Evolutionary conservation across 2,329 filamentous ascomycete genomes (phyloP), one percentile per base, ranked within the genome.

Genomic region (Sporothrix globosa): DNA sequence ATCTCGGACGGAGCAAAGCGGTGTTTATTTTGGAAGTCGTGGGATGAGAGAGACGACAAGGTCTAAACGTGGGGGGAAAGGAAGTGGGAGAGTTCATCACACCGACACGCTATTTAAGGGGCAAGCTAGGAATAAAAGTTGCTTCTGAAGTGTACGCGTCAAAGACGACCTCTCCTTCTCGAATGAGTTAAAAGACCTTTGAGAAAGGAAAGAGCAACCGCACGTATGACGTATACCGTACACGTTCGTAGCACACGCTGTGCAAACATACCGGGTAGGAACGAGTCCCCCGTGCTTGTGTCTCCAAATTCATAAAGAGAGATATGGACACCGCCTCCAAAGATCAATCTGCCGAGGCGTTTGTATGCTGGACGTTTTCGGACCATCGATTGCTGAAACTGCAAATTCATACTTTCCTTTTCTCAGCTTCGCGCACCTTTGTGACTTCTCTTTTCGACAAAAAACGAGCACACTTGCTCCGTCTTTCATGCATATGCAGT

Each of bases 241-340:
- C 34, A 11, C 19, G 21, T 3, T 5, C 63, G 2, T 27, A 19
- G 21, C 1, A 17, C 46, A 24, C 11, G n/a, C 19, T 24, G 39
- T 11, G 24, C 44, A 21, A n/a, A n/a, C 9, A 13, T 34, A 3
- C 24, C 0, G 14, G 44, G 41, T 34, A 30, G 14, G 24, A 65
- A 46, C 52, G 21, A 63, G 13, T 19, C 4, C 24, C 3, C 6
- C 19, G 4, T n/a, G 2, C 17, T 13, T 41, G 19, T 17, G 27
- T 7, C 2, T 34, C 19, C 19, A 7, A 34, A 13, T 44, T 60
- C 27, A 30, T 24, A 46, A 39, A 63, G 17, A 19, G 21, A 27
- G n/a, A 44, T 44, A 53, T 19, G 50, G 14, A 50, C 70, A 71
- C 70, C 68, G 72, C 69, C 68, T 71, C 39, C 41, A 14, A 44